Percentiles rank a stretch among this genome's conserved stretches.
Evolutionary conservation across 78 protist genomes (phyloP).

Genomic region (Dictyostelium capitatum): DNA sequence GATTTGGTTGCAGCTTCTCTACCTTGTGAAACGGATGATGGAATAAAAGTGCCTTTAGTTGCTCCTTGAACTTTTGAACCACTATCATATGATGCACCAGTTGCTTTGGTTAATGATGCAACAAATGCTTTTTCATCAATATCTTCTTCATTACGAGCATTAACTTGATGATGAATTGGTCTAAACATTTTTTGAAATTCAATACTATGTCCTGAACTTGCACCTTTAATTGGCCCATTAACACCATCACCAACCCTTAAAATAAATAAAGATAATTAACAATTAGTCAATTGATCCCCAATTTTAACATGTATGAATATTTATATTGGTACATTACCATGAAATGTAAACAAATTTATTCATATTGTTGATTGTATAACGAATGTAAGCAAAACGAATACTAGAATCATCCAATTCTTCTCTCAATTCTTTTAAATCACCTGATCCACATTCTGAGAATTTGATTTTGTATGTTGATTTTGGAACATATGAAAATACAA

Average conservation of each 20-base stretch:
- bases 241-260: too few species aligned
- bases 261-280: too few species aligned
- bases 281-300: too few species aligned
- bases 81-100: constrained; percentile 81
- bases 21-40: constrained; percentile 76
- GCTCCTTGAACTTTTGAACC: constrained; percentile 81
- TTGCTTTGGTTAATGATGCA: constrained; percentile 65
- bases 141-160: constrained; percentile 84
- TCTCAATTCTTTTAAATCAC: constrained; percentile 64
- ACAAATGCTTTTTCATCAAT: constrained; percentile 65
- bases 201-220: constrained; percentile 52
- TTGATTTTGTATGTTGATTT: constrained; percentile 61
- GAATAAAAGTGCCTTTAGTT: constrained; percentile 30
- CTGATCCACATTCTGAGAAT: constrained; percentile 70
- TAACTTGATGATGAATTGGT: constrained; percentile 79
- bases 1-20: constrained; percentile 72
- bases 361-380: constrained; percentile 74
- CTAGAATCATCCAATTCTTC: constrained; percentile 75
- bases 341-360: constrained; percentile 64
- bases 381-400: constrained; percentile 72
- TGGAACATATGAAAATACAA: constrained; percentile 76
- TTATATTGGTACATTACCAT: too few species aligned
- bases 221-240: constrained; percentile 77
- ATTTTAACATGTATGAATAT: too few species aligned
- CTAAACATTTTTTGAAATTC: constrained; percentile 38